Conservation (phyloP, 2,329 filamentous ascomycete species). For the Ophiostoma perfectum region DNA sequence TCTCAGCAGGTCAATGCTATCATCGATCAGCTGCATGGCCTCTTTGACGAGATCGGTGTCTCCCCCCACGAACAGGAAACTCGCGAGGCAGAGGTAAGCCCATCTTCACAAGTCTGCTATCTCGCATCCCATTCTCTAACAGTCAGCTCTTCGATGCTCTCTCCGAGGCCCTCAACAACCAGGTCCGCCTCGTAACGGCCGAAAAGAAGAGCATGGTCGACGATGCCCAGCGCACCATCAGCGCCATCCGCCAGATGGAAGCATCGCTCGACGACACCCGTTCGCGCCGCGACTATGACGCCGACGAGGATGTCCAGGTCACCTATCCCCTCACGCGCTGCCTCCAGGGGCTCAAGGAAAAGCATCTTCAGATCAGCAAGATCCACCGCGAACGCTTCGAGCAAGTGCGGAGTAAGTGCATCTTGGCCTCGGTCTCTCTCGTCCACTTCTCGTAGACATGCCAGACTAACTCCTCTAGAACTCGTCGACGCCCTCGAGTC, state of each 20-base stretch:
- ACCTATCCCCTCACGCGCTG: slow-evolving; percentile 80
- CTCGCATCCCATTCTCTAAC: slow-evolving; percentile 21
- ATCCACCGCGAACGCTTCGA: slow-evolving; percentile 88
- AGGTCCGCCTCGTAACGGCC: slow-evolving; percentile 73
- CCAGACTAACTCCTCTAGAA: slow-evolving; percentile 49
- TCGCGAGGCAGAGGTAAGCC: slow-evolving; percentile 76
- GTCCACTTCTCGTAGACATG: slow-evolving; percentile 31
- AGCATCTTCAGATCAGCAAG: slow-evolving; percentile 71
- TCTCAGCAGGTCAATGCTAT: slow-evolving; percentile 94
- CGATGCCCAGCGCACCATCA: slow-evolving; percentile 79
- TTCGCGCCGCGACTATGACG: slow-evolving; percentile 55
- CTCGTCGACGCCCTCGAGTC: slow-evolving; percentile 90
- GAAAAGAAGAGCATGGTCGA: slow-evolving; percentile 91
- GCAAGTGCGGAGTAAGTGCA: slow-evolving; percentile 74
- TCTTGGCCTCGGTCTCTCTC: slow-evolving; percentile 31
- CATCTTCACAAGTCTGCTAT: background rate
- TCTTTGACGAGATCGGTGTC: slow-evolving; percentile 98
- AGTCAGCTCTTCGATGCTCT: slow-evolving; percentile 79
- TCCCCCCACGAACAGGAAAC: slow-evolving; percentile 84
- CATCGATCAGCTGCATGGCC: slow-evolving; percentile 83
- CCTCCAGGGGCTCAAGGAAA: slow-evolving; percentile 75
- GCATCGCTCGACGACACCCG: slow-evolving; percentile 74
- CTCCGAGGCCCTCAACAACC: slow-evolving; percentile 85
- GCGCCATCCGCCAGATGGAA: slow-evolving; percentile 89
- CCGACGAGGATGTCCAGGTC: slow-evolving; percentile 60